Percentiles rank a stretch among this genome's conserved stretches.
phyloP scores from a whole-genome alignment of 2,329 filamentous ascomycete species.

The Laburnicola sp. region DNA sequence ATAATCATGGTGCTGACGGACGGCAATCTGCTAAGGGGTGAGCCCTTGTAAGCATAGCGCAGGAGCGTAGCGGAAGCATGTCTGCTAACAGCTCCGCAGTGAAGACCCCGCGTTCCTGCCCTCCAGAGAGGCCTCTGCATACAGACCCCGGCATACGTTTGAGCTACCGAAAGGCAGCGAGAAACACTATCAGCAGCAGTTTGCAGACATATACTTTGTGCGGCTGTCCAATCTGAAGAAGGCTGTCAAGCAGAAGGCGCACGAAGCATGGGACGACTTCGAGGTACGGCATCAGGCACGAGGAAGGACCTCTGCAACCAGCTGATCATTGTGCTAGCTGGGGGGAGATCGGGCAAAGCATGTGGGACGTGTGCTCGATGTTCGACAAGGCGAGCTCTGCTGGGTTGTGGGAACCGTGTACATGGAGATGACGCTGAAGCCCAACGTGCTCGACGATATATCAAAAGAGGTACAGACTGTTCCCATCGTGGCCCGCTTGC shows the following conservation, averaged over 20 bases:
- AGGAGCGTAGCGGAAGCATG: not conserved
- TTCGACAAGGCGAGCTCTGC: slow-evolving; percentile 91
- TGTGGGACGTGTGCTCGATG: slow-evolving; percentile 89
- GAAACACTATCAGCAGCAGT: slow-evolving; percentile 88
- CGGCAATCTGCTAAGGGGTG: slow-evolving; percentile 30
- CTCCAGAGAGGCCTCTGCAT: slow-evolving; percentile 55
- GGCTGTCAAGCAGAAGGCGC: slow-evolving; percentile 72
- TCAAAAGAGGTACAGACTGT: slow-evolving; percentile 72
- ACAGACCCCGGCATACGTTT: slow-evolving; percentile 77
- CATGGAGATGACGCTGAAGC: slow-evolving; percentile 96
- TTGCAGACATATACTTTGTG: slow-evolving; percentile 96
- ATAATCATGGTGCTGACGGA: slow-evolving; percentile 23
- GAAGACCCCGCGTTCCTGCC: slow-evolving; percentile 28
- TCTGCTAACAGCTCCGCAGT: slow-evolving; percentile 23
- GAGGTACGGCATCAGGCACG: slow-evolving; percentile 50
- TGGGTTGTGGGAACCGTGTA: slow-evolving; percentile 95
- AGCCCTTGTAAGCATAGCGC: slow-evolving; percentile 32
- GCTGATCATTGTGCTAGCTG: slow-evolving; percentile 50
- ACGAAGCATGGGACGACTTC: slow-evolving; percentile 75
- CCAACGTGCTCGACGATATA: slow-evolving; percentile 93
- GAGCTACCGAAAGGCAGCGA: slow-evolving; percentile 65
- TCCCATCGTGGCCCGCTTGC: slow-evolving; percentile 2
- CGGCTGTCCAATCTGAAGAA: slow-evolving; percentile 87
- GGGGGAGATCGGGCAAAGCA: slow-evolving; percentile 73
- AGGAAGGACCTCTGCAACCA: not conserved